Conservation (phyloP, 306 rosid species). For the Macrotyloma uniflorum region DNA sequence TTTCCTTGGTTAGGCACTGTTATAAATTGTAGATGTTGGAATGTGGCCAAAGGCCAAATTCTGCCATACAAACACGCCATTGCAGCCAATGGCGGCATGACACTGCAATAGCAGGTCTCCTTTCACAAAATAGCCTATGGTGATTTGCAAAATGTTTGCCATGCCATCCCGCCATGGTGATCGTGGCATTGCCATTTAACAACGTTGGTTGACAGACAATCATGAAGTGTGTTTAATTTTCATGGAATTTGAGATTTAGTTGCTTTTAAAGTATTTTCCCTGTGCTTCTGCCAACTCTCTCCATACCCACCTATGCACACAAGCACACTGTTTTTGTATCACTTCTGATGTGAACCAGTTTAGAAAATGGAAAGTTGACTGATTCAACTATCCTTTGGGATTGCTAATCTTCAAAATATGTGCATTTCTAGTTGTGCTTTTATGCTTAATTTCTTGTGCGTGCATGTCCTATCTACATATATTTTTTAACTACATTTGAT, state of each 20-base stretch:
- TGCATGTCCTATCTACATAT: not conserved
- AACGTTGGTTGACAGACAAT: conserved; percentile 13
- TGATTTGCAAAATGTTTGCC: not conserved
- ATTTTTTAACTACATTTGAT: conserved; percentile 12
- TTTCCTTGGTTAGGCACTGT: not conserved
- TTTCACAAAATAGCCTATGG: not conserved
- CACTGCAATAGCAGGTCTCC: not conserved
- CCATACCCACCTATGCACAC: not conserved
- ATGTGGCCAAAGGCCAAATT: too few species aligned
- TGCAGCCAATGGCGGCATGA: not conserved
- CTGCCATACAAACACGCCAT: not conserved
- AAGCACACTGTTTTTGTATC: not conserved
- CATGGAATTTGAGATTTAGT: not conserved
- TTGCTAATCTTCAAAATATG: not conserved
- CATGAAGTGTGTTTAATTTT: not conserved
- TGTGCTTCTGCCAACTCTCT: not conserved
- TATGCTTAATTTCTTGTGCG: not conserved
- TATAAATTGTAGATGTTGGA: not conserved
- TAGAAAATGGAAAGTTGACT: not conserved
- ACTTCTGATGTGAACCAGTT: conserved; percentile 9
- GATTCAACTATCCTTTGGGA: conserved; percentile 8
- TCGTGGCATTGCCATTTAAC: not conserved
- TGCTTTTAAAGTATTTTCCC: conserved; percentile 6
- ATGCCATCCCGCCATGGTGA: not conserved
- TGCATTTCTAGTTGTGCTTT: not conserved